Evolutionary conservation across 768 basidiomycete genomes (phyloP).

Genomic region (Wakefieldia striispora): DNA sequence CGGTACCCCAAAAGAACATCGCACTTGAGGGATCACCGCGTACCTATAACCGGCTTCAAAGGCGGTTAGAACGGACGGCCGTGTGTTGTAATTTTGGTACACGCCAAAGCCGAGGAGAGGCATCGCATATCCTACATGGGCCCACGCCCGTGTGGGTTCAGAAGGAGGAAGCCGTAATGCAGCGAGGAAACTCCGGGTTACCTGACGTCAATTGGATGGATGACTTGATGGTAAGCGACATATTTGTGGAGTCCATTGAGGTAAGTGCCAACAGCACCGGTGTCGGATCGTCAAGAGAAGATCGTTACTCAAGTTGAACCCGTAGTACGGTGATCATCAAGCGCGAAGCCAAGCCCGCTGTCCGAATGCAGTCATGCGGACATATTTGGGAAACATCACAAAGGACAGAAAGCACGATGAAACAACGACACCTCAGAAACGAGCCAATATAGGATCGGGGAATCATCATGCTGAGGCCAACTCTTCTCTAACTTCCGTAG

Average conservation of each 20-base stretch:
- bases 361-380: background rate
- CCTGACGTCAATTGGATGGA: slow-evolving; percentile 36
- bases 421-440: too few relatives aligned
- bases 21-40: too few relatives aligned
- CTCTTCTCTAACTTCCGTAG: background rate
- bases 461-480: too few relatives aligned
- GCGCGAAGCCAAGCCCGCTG: too few relatives aligned
- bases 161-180: background rate
- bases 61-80: slow-evolving; percentile 56
- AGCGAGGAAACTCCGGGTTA: slow-evolving; percentile 16
- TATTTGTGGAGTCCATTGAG: slow-evolving; percentile 11
- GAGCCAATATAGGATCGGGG: too few relatives aligned
- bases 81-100: slow-evolving; percentile 61
- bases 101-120: slow-evolving; percentile 72
- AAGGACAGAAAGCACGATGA: too few relatives aligned
- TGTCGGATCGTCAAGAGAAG: slow-evolving; percentile 1
- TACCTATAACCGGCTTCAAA: slow-evolving; percentile 66
- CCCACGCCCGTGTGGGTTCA: background rate
- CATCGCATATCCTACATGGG: slow-evolving; percentile 48
- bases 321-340: too few relatives aligned
- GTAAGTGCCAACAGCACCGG: slow-evolving; percentile 7
- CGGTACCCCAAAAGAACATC: too few relatives aligned
- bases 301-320: too few relatives aligned
- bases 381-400: background rate
- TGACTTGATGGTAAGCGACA: slow-evolving; percentile 32